Percentiles rank a stretch among this genome's conserved stretches.
These are phyloP conservation scores for Puccinia polysora DNA, from an alignment of 1,284 basidiomycete genomes.

Conservation along the genomic window DNA sequence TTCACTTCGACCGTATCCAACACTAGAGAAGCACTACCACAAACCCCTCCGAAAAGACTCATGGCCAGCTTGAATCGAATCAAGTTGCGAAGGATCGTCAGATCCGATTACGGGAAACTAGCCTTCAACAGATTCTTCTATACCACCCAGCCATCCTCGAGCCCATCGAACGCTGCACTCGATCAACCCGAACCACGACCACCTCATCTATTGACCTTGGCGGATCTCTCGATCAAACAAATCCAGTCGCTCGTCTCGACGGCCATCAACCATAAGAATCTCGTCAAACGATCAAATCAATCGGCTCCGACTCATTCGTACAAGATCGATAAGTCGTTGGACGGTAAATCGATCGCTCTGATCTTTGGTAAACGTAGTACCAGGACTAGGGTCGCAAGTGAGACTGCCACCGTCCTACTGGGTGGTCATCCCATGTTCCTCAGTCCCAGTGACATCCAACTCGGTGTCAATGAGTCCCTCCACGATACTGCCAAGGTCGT, in stretches of 20 bases:
- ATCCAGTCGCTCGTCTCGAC: constrained; percentile 64
- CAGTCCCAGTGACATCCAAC: constrained; percentile 84
- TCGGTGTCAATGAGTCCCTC: constrained; percentile 88
- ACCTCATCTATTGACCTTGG: constrained; percentile 75
- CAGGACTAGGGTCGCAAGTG: constrained; percentile 80
- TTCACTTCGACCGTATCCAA: no score
- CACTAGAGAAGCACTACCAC: neutral
- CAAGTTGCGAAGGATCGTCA: neutral
- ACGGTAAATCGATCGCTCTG: constrained; percentile 76
- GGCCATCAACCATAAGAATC: constrained; percentile 62
- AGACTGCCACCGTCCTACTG: constrained; percentile 69
- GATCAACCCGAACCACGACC: constrained; percentile 44
- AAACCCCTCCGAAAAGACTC: neutral
- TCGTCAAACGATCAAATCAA: constrained; percentile 53
- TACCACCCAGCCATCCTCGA: neutral
- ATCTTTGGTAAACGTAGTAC: constrained; percentile 91
- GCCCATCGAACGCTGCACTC: no score
- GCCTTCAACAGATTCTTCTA: neutral
- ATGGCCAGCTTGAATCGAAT: neutral
- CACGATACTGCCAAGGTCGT: constrained; percentile 77
- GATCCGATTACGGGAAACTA: neutral
- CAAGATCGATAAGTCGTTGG: constrained; percentile 56
- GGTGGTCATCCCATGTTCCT: constrained; percentile 87
- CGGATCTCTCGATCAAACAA: constrained; percentile 69
- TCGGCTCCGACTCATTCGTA: constrained; percentile 61